Evolutionary conservation across 1,284 basidiomycete species (phyloP).

Genomic region (Ustilago curta): DNA sequence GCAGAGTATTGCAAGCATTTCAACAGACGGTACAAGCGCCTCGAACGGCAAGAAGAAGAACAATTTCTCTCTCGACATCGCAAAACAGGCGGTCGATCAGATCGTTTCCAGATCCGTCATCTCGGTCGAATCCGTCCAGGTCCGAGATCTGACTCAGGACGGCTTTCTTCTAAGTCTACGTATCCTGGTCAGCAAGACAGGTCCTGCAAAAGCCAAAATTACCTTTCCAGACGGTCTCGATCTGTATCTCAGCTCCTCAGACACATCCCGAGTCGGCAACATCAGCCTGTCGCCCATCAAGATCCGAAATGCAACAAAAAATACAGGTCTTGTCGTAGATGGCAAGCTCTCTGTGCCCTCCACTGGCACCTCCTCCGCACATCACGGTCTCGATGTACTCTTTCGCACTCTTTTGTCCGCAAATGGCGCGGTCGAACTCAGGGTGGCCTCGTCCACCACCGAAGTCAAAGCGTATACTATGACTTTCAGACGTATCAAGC

Average conservation of each 20-base stretch:
- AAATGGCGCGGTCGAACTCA: conserved; percentile 13
- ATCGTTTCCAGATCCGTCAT: conserved; percentile 43
- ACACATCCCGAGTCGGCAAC: conserved; percentile 24
- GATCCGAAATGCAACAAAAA: conserved; percentile 28
- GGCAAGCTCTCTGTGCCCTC: conserved; percentile 10
- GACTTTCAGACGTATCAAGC: conserved; percentile 42
- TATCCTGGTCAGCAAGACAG: conserved; percentile 36
- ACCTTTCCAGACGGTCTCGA: conserved; percentile 48
- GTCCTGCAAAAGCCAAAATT: conserved; percentile 51
- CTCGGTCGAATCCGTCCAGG: conserved; percentile 29
- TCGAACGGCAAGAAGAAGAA: conserved; percentile 7
- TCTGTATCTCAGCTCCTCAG: conserved; percentile 30
- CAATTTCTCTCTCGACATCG: conserved; percentile 32
- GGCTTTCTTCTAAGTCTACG: conserved; percentile 33
- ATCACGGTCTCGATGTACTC: conserved; percentile 27
- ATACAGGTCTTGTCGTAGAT: conserved; percentile 26
- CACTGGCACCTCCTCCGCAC: not conserved
- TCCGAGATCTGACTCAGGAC: conserved; percentile 20
- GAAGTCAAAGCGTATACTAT: conserved; percentile 59
- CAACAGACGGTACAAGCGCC: not conserved
- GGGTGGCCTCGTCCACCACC: conserved; percentile 27
- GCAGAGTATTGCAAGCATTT: conserved; percentile 9
- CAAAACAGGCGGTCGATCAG: conserved; percentile 40
- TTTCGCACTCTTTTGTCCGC: conserved; percentile 28
- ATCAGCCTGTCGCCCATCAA: conserved; percentile 35